Percentiles rank a stretch among this genome's conserved stretches.
phyloP scores from a whole-genome alignment of 2,329 filamentous ascomycete genomes.

The Shiraia sp. region DNA sequence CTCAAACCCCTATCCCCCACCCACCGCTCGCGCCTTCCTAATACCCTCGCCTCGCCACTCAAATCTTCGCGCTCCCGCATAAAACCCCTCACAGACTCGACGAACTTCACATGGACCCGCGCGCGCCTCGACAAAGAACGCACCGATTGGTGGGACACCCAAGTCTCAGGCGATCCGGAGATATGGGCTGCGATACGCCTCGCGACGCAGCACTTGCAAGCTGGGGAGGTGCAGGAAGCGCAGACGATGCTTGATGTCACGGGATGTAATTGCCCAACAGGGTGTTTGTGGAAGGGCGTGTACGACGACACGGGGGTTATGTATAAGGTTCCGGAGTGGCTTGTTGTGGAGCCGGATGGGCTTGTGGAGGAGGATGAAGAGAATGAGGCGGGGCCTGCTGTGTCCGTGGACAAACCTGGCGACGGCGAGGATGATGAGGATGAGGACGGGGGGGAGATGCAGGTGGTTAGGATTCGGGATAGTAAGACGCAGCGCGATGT shows the following conservation, averaged over 20 bases:
- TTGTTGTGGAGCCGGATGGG: slow-evolving; percentile 50
- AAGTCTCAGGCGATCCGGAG: slow-evolving; percentile 75
- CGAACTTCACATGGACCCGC: slow-evolving; percentile 55
- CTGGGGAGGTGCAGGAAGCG: slow-evolving; percentile 56
- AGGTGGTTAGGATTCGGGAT: slow-evolving; percentile 41
- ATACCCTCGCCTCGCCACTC: slow-evolving; percentile 23
- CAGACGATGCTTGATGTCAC: slow-evolving; percentile 80
- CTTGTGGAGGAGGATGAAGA: slow-evolving; percentile 36
- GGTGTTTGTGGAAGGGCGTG: slow-evolving; percentile 46
- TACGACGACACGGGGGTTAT: slow-evolving; percentile 50
- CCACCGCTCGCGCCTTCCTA: slow-evolving; percentile 35
- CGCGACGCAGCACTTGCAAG: slow-evolving; percentile 69
- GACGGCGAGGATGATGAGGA: slow-evolving; percentile 35
- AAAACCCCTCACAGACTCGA: slow-evolving; percentile 24
- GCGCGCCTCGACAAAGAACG: slow-evolving; percentile 70
- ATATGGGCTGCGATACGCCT: slow-evolving; percentile 77
- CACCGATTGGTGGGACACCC: slow-evolving; percentile 85
- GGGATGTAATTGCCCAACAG: slow-evolving; percentile 56
- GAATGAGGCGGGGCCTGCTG: slow-evolving; percentile 3
- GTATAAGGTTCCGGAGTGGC: slow-evolving; percentile 52
- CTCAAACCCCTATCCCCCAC: slow-evolving; percentile 28
- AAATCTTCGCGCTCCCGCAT: slow-evolving; percentile 20
- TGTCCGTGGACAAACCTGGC: background rate
- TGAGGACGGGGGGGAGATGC: slow-evolving; percentile 25
- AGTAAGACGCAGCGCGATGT: slow-evolving; percentile 47